phyloP scores from a whole-genome alignment of 345 rosid genomes.

The Euphorbia lathyris region DNA sequence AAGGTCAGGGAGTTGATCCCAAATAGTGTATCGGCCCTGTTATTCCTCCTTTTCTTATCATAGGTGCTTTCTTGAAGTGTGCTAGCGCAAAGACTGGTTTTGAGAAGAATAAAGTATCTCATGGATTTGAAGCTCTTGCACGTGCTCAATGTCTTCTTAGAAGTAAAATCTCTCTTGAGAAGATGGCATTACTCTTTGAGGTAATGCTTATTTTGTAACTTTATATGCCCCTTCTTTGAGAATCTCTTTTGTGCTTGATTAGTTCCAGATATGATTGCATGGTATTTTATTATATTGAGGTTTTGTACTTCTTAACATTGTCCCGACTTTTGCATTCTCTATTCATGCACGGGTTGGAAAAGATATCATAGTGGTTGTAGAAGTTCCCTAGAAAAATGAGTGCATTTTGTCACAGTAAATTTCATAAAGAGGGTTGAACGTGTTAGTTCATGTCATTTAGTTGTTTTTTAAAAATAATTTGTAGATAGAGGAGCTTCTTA shows the following conservation, averaged over 20 bases:
- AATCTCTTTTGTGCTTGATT: not conserved
- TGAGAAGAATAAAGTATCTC: slow-evolving; percentile 80
- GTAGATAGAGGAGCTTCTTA: not conserved
- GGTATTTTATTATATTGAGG: not conserved
- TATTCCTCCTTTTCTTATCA: slow-evolving; percentile 58
- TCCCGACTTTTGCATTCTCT: not conserved
- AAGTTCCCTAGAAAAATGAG: not conserved
- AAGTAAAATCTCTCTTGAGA: slow-evolving; percentile 74
- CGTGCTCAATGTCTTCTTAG: slow-evolving; percentile 85
- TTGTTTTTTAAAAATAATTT: not conserved
- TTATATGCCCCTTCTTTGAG: not conserved
- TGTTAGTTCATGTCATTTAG: not conserved
- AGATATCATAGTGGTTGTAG: not conserved
- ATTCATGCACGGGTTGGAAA: not conserved
- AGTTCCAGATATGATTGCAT: not conserved
- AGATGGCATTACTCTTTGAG: slow-evolving; percentile 73
- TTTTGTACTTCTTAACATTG: not conserved
- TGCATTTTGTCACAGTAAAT: not conserved
- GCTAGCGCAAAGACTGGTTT: slow-evolving; percentile 81
- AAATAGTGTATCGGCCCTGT: slow-evolving; percentile 40
- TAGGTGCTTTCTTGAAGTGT: slow-evolving; percentile 86
- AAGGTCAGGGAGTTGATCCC: slow-evolving; percentile 30
- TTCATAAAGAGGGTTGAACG: not conserved
- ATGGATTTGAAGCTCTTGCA: slow-evolving; percentile 98
- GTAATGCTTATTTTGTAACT: slow-evolving; percentile 33